These are phyloP conservation scores for Azolla pinnata DNA, from an alignment of 75 land plant genomes.

Conservation along the genomic window DNA sequence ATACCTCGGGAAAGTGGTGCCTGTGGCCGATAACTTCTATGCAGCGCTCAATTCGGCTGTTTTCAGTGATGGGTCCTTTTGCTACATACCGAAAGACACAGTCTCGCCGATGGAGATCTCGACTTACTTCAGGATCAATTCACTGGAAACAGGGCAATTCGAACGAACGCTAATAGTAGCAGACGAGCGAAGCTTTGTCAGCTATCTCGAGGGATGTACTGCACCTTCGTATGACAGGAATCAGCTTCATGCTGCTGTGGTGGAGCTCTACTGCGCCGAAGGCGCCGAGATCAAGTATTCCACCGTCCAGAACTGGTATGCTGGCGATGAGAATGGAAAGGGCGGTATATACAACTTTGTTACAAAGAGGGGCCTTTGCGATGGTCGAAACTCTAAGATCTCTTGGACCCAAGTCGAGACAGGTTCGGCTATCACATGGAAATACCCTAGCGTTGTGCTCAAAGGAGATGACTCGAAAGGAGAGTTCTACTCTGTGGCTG, in stretches of 20 bases:
- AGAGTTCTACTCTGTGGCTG: constrained; percentile 94
- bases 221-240: constrained; percentile 89
- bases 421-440: constrained; percentile 98
- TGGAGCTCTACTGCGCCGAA: constrained; percentile 79
- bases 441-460: constrained; percentile 89
- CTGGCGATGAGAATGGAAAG: constrained; percentile 79
- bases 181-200: constrained; percentile 72
- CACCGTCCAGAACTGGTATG: constrained; percentile 99
- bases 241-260: constrained; percentile 97
- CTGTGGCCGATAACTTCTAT: constrained; percentile 83
- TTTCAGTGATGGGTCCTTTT: constrained; percentile 97
- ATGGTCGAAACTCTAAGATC: constrained; percentile 70
- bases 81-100: constrained; percentile 86
- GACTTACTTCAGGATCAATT: constrained; percentile 89
- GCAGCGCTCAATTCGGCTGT: constrained; percentile 94
- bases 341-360: constrained; percentile 98
- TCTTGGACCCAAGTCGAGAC: constrained; percentile 99
- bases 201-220: constrained; percentile 97
- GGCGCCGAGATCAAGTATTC: constrained; percentile 95
- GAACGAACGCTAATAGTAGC: constrained; percentile 93
- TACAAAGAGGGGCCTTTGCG: constrained; percentile 87
- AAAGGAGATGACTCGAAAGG: constrained; percentile 77
- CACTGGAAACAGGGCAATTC: constrained; percentile 90
- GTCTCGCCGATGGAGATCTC: constrained; percentile 95
- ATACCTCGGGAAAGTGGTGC: constrained; percentile 85